phyloP scores from a whole-genome alignment of 1,139 yeast species.

The Candida mesenterica region DNA sequence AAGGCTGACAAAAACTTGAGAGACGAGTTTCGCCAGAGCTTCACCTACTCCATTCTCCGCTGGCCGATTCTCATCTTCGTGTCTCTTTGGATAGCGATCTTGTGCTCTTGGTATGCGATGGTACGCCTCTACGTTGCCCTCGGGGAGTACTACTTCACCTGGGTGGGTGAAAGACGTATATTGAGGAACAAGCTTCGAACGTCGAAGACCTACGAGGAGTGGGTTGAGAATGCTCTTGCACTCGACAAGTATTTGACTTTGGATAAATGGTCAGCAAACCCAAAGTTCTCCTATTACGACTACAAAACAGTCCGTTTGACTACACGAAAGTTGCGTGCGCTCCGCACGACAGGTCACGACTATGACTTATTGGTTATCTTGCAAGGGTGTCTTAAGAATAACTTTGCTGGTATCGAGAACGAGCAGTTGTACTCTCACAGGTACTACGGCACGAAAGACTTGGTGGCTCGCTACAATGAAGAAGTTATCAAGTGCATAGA shows the following conservation, averaged over 20 bases:
- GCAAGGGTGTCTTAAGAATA: constrained; percentile 67
- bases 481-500: constrained; percentile 53
- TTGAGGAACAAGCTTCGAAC: constrained; percentile 50
- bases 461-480: constrained; percentile 54
- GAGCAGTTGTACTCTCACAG: constrained; percentile 70
- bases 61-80: constrained; percentile 64
- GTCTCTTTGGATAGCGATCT: constrained; percentile 50
- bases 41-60: constrained; percentile 54
- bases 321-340: constrained; percentile 39
- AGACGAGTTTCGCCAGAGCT: constrained; percentile 44
- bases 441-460: constrained; percentile 68
- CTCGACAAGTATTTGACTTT: constrained; percentile 59
- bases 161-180: constrained; percentile 57
- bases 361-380: constrained; percentile 54
- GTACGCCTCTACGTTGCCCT: constrained; percentile 63
- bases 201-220: constrained; percentile 56
- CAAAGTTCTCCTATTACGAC: constrained; percentile 68
- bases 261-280: constrained; percentile 63
- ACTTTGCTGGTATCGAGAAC: constrained; percentile 79
- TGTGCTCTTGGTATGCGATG: constrained; percentile 49
- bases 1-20: neutral
- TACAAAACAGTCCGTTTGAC: constrained; percentile 57
- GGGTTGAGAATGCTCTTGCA: constrained; percentile 57
- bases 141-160: constrained; percentile 56
- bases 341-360: constrained; percentile 32